These are phyloP conservation scores for Eutypella sp. DNA, from an alignment of 2,329 filamentous ascomycete species.

Conservation along the genomic window DNA sequence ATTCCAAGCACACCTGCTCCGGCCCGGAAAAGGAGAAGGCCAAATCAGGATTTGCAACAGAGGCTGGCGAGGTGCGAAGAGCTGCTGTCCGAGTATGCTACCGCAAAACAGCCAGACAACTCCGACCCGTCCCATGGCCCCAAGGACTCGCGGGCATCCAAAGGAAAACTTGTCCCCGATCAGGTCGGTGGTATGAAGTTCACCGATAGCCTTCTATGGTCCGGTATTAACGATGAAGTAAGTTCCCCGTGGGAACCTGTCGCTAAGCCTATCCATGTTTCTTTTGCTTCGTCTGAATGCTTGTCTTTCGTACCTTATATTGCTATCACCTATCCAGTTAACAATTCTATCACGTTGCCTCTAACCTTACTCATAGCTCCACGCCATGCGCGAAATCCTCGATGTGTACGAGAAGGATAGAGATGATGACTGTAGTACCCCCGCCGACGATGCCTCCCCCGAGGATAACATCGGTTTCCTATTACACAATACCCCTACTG, in stretches of 20 bases:
- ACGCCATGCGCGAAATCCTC: conserved; percentile 55
- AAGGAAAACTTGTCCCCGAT: conserved; percentile 51
- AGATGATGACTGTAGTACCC: conserved; percentile 35
- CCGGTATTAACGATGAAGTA: conserved; percentile 53
- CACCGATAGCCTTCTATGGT: conserved; percentile 52
- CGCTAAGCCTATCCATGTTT: too few relatives aligned
- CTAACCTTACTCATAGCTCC: conserved; percentile 35
- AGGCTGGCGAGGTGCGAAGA: conserved; percentile 55
- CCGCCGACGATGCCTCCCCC: conserved; percentile 42
- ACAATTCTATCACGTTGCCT: not conserved
- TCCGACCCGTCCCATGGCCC: conserved; percentile 19
- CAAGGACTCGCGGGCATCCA: conserved; percentile 38
- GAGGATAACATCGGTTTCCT: conserved; percentile 50
- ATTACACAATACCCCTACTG: conserved; percentile 36
- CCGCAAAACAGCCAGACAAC: conserved; percentile 21
- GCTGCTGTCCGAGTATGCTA: conserved; percentile 53
- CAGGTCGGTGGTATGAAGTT: conserved; percentile 49
- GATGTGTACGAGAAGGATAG: conserved; percentile 51
- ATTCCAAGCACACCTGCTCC: conserved; percentile 57
- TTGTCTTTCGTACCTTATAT: too few relatives aligned
- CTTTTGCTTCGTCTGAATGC: too few relatives aligned
- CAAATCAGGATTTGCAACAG: conserved; percentile 59
- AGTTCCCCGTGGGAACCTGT: conserved; percentile 16
- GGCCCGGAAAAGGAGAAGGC: conserved; percentile 52
- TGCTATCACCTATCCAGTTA: not conserved